These are phyloP conservation scores for Coniochaeta sp. DNA, from an alignment of 2,329 filamentous ascomycete species.

Conservation along the genomic window DNA sequence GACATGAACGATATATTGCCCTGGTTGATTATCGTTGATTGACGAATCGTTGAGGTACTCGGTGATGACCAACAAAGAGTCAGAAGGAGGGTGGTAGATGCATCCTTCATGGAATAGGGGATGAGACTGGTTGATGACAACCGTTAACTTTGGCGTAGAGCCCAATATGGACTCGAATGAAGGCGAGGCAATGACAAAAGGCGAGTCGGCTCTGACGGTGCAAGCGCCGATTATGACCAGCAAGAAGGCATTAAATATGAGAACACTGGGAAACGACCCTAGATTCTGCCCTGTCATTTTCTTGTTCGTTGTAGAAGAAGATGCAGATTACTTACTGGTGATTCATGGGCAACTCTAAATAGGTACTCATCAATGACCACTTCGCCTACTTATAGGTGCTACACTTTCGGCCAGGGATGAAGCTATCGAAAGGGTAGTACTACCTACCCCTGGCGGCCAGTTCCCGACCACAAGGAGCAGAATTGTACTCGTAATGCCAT, in stretches of 20 bases:
- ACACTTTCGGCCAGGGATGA: no score
- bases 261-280: no score
- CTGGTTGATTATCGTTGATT: background rate
- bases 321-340: no score
- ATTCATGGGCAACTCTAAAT: no score
- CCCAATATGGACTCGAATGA: background rate
- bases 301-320: no score
- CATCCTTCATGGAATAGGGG: conserved; percentile 1
- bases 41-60: background rate
- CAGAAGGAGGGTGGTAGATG: conserved; percentile 1
- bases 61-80: background rate
- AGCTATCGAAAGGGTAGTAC: no score
- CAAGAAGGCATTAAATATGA: background rate
- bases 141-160: background rate
- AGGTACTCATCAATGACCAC: no score
- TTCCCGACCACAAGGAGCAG: no score
- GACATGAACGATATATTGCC: background rate
- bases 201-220: background rate
- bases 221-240: background rate
- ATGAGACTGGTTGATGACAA: background rate
- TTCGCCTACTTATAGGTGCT: no score
- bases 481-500: no score
- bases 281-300: no score
- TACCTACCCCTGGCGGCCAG: no score
- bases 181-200: background rate